Evolutionary conservation across 768 basidiomycete genomes (phyloP).

Genomic region (Cantharellus anzutake): DNA sequence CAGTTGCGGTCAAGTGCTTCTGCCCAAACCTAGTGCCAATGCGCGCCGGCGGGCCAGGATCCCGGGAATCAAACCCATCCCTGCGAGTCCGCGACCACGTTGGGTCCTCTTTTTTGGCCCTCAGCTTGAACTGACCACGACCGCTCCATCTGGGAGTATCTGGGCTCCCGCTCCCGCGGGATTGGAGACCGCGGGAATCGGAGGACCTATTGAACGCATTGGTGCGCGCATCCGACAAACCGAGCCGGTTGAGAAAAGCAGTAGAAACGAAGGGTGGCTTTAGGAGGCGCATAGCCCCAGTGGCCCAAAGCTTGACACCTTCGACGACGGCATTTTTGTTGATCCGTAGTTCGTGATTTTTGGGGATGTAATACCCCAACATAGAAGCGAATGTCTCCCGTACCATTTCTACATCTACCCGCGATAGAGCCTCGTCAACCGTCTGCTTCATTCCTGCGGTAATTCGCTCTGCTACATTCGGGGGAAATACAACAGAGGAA

Average conservation of each 20-base stretch:
- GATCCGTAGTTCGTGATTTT: constrained; percentile 28
- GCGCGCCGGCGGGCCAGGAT: no score
- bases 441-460: constrained; percentile 10
- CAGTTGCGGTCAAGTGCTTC: no score
- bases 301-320: constrained; percentile 44
- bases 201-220: constrained; percentile 10
- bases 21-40: no score
- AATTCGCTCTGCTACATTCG: constrained; percentile 11
- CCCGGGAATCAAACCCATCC: no score
- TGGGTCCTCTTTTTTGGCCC: no score
- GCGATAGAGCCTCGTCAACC: constrained; percentile 6
- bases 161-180: not conserved
- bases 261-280: constrained; percentile 32
- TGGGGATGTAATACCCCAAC: constrained; percentile 52
- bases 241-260: constrained; percentile 27
- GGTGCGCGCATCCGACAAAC: constrained; percentile 16
- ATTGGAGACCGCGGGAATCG: not conserved
- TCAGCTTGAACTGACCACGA: not conserved
- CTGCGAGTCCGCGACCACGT: no score
- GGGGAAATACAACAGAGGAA: constrained; percentile 3
- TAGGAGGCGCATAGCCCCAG: constrained; percentile 32
- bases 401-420: constrained; percentile 30
- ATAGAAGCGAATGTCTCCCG: constrained; percentile 43
- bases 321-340: constrained; percentile 27
- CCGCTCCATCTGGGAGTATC: not conserved